Conservation (phyloP, 1,284 basidiomycete genomes). For the Puccinia brachypodii region DNA sequence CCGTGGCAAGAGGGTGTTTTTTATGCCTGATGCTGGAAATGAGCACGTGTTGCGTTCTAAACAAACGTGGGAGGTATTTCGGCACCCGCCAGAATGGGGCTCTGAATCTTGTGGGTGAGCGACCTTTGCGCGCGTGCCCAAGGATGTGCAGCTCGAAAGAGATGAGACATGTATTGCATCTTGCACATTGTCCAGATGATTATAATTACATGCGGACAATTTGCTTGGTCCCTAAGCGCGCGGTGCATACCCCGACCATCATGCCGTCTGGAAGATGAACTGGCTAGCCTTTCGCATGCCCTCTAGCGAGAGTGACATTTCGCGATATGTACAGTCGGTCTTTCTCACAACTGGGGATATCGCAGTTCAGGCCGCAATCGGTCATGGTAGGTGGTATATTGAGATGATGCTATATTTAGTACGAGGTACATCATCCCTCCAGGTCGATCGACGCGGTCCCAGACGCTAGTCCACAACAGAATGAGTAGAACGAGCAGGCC, state of each 20-base stretch:
- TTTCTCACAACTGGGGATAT: not conserved
- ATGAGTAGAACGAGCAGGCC: too few species aligned
- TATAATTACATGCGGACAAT: too few species aligned
- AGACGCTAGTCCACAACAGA: conserved; percentile 8
- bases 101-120: not conserved
- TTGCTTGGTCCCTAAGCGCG: not conserved
- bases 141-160: not conserved
- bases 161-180: not conserved
- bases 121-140: not conserved
- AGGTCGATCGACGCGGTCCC: not conserved
- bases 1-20: not conserved
- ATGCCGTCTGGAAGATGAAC: not conserved
- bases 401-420: not conserved
- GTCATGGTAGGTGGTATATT: not conserved
- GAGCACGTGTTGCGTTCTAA: not conserved
- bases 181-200: not conserved
- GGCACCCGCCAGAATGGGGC: not conserved
- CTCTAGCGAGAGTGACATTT: not conserved
- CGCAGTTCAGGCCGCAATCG: not conserved
- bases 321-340: not conserved
- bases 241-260: not conserved
- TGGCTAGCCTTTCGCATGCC: not conserved
- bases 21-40: not conserved
- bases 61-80: not conserved
- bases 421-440: not conserved